Evolutionary conservation across 148 eudicot genomes (phyloP).

Genomic region (Heliosperma pusillum): DNA sequence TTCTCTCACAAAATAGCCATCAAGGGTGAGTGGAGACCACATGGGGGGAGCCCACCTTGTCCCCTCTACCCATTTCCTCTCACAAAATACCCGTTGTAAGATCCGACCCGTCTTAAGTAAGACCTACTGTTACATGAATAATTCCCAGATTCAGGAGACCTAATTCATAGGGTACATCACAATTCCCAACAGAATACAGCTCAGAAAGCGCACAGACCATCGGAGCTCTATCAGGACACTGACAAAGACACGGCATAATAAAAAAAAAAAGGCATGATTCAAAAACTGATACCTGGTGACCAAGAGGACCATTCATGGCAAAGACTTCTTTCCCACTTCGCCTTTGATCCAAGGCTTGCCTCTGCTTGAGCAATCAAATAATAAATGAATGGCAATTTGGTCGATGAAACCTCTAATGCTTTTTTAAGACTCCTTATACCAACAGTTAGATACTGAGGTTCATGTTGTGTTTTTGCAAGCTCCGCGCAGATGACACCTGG

Average conservation of each 20-base stretch:
- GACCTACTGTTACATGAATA: too few relatives aligned
- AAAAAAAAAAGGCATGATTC: neutral
- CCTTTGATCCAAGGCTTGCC: constrained; percentile 78
- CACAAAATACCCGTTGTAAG: too few relatives aligned
- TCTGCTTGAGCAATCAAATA: constrained; percentile 87
- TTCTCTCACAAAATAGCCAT: too few relatives aligned
- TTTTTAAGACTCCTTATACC: constrained; percentile 68
- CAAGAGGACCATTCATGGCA: constrained; percentile 75
- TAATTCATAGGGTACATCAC: neutral
- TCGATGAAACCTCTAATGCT: constrained; percentile 47
- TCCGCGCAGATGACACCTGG: constrained; percentile 85
- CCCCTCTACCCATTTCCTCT: too few relatives aligned
- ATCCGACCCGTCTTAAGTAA: too few relatives aligned
- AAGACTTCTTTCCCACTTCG: constrained; percentile 66
- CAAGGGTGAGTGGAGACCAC: too few relatives aligned
- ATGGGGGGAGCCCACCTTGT: too few relatives aligned
- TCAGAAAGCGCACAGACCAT: neutral
- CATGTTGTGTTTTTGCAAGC: constrained; percentile 58
- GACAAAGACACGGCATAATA: neutral
- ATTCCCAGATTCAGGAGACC: neutral
- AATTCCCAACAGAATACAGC: neutral
- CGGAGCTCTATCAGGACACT: neutral
- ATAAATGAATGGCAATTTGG: constrained; percentile 55
- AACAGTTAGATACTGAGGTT: constrained; percentile 51
- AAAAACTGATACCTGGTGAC: constrained; percentile 67